Conservation (phyloP, 139 green algal species). For the Coelastrella sp. region DNA sequence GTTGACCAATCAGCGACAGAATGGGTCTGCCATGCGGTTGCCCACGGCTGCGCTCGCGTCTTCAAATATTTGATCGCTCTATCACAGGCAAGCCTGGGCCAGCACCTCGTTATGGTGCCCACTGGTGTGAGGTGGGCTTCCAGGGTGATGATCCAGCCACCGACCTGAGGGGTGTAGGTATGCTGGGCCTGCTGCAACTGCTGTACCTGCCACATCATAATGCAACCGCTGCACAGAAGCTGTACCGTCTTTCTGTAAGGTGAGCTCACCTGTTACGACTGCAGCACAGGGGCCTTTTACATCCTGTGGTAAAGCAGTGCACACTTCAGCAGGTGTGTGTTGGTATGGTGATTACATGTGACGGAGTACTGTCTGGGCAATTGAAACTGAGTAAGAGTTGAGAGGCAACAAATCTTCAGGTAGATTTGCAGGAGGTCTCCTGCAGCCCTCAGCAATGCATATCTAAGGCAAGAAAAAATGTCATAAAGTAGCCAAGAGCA, state of each 20-base stretch:
- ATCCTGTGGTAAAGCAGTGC: no score
- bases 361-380: no score
- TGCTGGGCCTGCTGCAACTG: conserved; percentile 77
- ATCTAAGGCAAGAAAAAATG: no score
- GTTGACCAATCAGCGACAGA: neutral
- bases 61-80: neutral
- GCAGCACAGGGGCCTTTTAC: no score
- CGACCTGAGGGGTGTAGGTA: conserved; percentile 73
- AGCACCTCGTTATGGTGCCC: conserved; percentile 54
- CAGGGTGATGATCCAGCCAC: conserved; percentile 80
- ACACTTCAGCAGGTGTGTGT: no score
- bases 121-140: conserved; percentile 79
- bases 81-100: conserved; percentile 38
- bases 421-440: no score
- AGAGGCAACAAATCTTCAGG: no score
- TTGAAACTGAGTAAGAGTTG: no score
- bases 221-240: conserved; percentile 37
- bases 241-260: conserved; percentile 60
- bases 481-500: no score
- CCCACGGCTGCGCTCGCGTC: neutral
- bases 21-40: neutral
- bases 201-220: conserved; percentile 57
- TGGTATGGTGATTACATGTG: no score
- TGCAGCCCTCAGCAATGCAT: no score
- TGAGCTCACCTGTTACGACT: neutral